Base-by-base conservation (phyloP, 2,329 filamentous ascomycete genomes). In the Cryoendolithus antarcticus region DNA sequence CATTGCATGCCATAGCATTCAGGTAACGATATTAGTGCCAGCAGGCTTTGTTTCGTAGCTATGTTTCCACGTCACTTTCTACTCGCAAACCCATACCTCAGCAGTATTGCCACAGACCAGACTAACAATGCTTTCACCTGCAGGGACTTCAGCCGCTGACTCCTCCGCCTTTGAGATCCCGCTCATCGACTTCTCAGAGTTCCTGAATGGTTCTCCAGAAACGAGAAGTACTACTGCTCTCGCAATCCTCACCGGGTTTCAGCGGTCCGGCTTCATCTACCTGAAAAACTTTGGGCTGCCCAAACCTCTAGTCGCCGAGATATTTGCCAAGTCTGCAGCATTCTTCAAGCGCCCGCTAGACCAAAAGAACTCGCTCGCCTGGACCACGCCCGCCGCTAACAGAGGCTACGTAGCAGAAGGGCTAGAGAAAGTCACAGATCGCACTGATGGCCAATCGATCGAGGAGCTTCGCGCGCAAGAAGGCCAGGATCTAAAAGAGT, bases 241-340 rank as follows among this genome's bases (percentile, higher is more conserved):
- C 38, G 75, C 80, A 31, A 78, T 94, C 49, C 76, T 89, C 9
- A 57, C 76, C 38, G 86, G 84, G 32, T 93, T 95, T 65, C 82
- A 86, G 52, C 80, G 74, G 1, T 82, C 85, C 2, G 86, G 86
- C 42, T 93, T 93, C 66, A 73, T 93, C 42, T 93, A 93, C 61
- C 74, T 91, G 32, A 77, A 78, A 51, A 81, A 86, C 59, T 77
- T 86, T 45, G 72, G 80, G 32, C 78, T 93, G 43, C 62, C 75
- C 0, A 51, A 71, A 2, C 63, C 71, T 6, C 69, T 71, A 7
- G 64, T 86, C 28, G n/a, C 37, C 9, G 37, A 35, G 27, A 36
- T 38, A 19, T 45, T 48, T 11, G n/a, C 9, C 7, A 35, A 43
- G 39, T 86, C 82, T 3, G 75, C 77, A 39, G 62, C 65, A 44